A percentile compares a stretch with the other conserved stretches of the same genome.
Evolutionary conservation across 73 alveolate species (phyloP).

Genomic region (Paraurostyla sp.): DNA sequence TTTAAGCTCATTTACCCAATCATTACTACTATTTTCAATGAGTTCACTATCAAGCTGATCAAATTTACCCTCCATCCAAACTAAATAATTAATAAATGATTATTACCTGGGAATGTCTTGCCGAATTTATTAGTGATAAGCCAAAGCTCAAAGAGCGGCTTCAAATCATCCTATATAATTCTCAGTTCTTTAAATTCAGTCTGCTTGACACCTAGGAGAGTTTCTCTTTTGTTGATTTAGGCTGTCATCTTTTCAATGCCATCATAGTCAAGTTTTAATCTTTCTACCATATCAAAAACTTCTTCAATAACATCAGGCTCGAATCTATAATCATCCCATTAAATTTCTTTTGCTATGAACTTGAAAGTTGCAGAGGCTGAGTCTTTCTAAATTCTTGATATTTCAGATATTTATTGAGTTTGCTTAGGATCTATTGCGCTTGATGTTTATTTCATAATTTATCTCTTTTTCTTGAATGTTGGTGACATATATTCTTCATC

Average conservation of each 20-base stretch:
- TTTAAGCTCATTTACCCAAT: conserved; percentile 57
- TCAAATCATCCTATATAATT: conserved; percentile 26
- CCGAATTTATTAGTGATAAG: conserved; percentile 34
- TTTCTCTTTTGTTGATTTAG: conserved; percentile 57
- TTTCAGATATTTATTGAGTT: background rate
- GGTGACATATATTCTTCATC: conserved; percentile 1
- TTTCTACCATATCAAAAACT: conserved; percentile 8
- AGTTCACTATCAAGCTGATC: conserved; percentile 38
- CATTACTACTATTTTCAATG: conserved; percentile 50
- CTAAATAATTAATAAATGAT: background rate
- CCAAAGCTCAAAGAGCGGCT: conserved; percentile 61
- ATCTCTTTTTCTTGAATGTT: background rate
- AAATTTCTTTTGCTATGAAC: conserved; percentile 23
- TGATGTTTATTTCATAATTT: background rate
- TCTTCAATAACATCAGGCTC: conserved; percentile 42
- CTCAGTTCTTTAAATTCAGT: conserved; percentile 47
- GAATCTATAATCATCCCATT: conserved; percentile 38
- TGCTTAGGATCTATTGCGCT: background rate
- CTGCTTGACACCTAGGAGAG: conserved; percentile 31
- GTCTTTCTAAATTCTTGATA: background rate
- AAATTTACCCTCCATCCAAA: conserved; percentile 61
- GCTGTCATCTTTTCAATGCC: conserved; percentile 34
- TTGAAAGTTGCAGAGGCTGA: conserved; percentile 1
- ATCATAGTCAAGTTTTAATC: conserved; percentile 38
- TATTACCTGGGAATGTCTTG: conserved; percentile 48